Conservation (phyloP, 2,329 filamentous ascomycete genomes). For the Simplicillium sp. region DNA sequence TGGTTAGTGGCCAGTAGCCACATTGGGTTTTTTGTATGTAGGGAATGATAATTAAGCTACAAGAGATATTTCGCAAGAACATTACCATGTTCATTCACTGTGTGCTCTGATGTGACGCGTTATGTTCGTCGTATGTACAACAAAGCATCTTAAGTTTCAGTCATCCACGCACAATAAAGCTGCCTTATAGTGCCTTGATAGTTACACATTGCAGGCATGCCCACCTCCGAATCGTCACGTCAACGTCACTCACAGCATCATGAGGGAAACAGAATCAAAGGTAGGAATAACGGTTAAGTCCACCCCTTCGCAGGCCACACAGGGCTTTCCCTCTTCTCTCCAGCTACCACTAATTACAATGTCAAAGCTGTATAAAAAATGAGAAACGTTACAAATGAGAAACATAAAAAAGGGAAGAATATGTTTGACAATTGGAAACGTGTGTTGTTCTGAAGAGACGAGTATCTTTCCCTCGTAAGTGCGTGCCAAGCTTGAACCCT, state of each 20-base stretch:
- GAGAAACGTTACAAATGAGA: conserved; percentile 3
- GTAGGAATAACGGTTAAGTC: conserved; percentile 78
- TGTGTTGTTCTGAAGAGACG: conserved; percentile 30
- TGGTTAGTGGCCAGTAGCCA: background rate
- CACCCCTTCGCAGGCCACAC: conserved; percentile 70
- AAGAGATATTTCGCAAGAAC: no score
- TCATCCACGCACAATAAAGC: no score
- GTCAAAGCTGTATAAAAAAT: conserved; percentile 9
- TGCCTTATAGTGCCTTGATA: no score
- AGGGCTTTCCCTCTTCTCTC: conserved; percentile 92
- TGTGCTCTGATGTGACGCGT: background rate
- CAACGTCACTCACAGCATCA: no score
- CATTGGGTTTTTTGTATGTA: background rate
- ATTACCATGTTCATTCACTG: no score
- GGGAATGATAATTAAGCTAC: no score
- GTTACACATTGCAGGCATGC: no score
- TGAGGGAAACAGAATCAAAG: no score
- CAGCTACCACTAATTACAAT: conserved; percentile 5
- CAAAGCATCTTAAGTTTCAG: no score
- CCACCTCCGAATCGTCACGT: no score
- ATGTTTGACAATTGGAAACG: conserved; percentile 17
- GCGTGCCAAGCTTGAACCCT: conserved; percentile 52
- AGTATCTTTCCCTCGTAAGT: conserved; percentile 99
- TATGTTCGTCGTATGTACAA: conserved; percentile 1
- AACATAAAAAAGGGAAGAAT: conserved; percentile 11